Evolutionary conservation across 1,139 yeast genomes (phyloP), one percentile per base, ranked within the genome.

Genomic region (Geotrichum bryndzae): DNA sequence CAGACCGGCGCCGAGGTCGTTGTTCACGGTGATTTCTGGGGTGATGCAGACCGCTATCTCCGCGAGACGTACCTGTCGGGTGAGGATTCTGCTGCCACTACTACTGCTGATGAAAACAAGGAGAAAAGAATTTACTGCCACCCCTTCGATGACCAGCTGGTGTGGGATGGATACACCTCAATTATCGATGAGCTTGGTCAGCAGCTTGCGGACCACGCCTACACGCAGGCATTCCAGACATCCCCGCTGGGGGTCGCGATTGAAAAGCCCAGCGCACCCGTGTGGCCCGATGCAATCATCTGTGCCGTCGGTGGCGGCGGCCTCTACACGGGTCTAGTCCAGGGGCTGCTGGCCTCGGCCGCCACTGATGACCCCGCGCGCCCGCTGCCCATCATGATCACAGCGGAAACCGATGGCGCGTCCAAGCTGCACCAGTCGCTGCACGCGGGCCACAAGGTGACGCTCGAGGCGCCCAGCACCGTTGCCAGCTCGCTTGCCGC

Each of bases 221-320:
- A n/a, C 63, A 3, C 64, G 68, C 84, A 59, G 22, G 22, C 18
- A 6, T 18, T 38, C 18, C 2, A 38, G 38, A 1, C 54, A 2
- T 2, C 27, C 11, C 8, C 27, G 18, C n/a, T 48, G 13, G 55
- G 33, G 13, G 29, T 2, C 1, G n/a, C 13, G n/a, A 74, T 15
- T 41, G 58, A 10, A 22, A 54, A 69, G 10, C 51, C 61, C 22
- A 48, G 51, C 11, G n/a, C 11, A 22, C 18, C 46, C 7, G 51
- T 41, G 45, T 74, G 74, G 51, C 77, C 88, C 7, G 84, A 80
- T 66, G 90, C 86, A 0, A 76, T 87, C 52, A 83, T 86, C 0
- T 81, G 89, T 68, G 83, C 90, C 33, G 84, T 84, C 58, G 94
- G 92, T 8, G 94, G 92, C 4, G 92, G 91, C 6, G 92, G 94